phyloP scores from a whole-genome alignment of 1,284 basidiomycete species.

The Melampsora larici-populina region DNA sequence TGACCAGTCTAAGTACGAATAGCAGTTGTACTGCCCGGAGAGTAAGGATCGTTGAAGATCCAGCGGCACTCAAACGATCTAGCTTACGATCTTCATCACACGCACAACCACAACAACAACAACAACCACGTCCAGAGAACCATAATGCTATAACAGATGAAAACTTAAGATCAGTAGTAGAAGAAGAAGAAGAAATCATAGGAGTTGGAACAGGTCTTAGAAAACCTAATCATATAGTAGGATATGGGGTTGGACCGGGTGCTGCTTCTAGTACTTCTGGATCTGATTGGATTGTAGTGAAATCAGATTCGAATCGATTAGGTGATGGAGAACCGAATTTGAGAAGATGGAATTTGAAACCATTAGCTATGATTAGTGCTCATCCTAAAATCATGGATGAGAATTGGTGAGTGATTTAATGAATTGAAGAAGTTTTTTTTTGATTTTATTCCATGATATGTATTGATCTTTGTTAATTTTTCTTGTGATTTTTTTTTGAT shows the following conservation, averaged over 20 bases:
- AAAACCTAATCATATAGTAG: not conserved
- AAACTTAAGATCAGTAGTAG: not conserved
- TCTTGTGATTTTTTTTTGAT: not conserved
- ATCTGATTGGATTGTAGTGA: slow-evolving; percentile 25
- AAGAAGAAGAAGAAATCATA: not conserved
- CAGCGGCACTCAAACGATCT: not conserved
- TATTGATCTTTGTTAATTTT: not conserved
- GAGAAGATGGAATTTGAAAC: slow-evolving; percentile 40
- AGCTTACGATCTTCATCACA: not conserved
- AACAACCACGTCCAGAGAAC: too few relatives aligned
- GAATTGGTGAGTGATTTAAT: not conserved
- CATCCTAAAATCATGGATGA: slow-evolving; percentile 28
- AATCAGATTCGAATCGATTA: slow-evolving; percentile 12
- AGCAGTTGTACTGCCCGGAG: not conserved
- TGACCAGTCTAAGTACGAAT: not conserved
- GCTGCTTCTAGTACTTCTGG: slow-evolving; percentile 32
- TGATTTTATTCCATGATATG: not conserved
- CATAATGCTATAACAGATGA: not conserved
- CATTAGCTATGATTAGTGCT: slow-evolving; percentile 25
- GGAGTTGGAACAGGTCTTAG: not conserved
- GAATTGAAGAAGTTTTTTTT: not conserved
- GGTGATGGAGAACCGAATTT: slow-evolving; percentile 21
- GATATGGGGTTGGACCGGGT: slow-evolving; percentile 18
- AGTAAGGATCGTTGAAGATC: slow-evolving; percentile 1
- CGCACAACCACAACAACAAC: not conserved